Base-by-base conservation (phyloP, 116 monocot genomes). In the Trichopus zeylanicus region DNA sequence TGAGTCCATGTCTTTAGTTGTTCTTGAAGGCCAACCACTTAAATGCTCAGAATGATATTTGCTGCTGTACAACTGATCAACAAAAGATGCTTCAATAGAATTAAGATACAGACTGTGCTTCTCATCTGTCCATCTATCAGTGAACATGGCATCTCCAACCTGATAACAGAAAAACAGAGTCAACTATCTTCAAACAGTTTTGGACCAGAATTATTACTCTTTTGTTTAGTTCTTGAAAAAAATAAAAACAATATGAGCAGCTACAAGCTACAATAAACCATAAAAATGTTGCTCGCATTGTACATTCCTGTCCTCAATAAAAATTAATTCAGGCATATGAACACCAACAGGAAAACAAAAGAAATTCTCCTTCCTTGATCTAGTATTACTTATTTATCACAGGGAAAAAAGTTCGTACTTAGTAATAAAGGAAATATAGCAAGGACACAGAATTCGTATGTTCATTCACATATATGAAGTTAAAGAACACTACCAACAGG, bases 31-130 rank as follows among this genome's bases (percentile, higher is more conserved):
- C 59, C 53, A 69, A 56, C 66, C 59, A 32, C 60, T 35, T 16
- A 69, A 55, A 68, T 74, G 58, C 26, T 61, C 60, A 54, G 73
- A 55, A 47, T 26, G 28, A 21, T 49, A 62, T 51, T 78, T 61
- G 15, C 29, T 66, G 29, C 13, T 70, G 55, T 88, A 80, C 46
- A 88, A 56, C 48, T 80, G 80, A 59, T 71, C 55, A 5, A 88
- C 66, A 38, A 88, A 88, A 48, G 83, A 72, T 70, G 79, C 74
- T 72, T 88, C 88, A n/a, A 88, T 80, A 24, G 80, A 83, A 70
- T 75, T 77, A 55, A 88, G 80, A 78, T 72, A 88, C 48, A 42
- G 49, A 49, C 68, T 72, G 56, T 88, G 88, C 55, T 80, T 88
- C 64, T 80, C 80, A 48, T 88, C 73, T 34, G 88, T 88, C 88